These are phyloP conservation scores for Pontederia crassipes DNA, from an alignment of 176 grass and related monocot species.

Conservation along the genomic window DNA sequence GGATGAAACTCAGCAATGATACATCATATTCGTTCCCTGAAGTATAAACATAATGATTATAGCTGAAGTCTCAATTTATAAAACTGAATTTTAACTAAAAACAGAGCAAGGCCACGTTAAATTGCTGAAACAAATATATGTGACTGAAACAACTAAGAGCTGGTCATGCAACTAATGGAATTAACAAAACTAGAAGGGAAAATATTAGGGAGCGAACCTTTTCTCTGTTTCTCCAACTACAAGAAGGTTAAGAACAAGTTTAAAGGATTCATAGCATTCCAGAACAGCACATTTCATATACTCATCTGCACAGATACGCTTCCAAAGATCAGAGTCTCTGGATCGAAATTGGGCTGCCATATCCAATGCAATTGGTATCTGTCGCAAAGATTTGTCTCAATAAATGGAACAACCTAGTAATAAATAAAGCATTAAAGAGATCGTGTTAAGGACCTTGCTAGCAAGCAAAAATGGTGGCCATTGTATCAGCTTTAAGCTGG, in stretches of 20 bases:
- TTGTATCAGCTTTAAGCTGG: slow-evolving; percentile 85
- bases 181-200: background rate
- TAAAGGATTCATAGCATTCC: slow-evolving; percentile 95
- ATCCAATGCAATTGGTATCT: slow-evolving; percentile 95
- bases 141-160: background rate
- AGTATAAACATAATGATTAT: no score
- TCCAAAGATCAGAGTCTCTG: slow-evolving; percentile 93
- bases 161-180: background rate
- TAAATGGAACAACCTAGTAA: slow-evolving; percentile 11
- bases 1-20: no score
- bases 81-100: no score
- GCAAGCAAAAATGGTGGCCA: slow-evolving; percentile 97
- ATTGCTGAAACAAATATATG: no score
- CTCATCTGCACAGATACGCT: slow-evolving; percentile 84
- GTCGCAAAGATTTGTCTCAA: slow-evolving; percentile 17
- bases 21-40: no score
- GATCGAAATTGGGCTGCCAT: slow-evolving; percentile 89
- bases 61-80: no score
- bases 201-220: slow-evolving; percentile 32
- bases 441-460: slow-evolving; percentile 67
- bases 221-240: slow-evolving; percentile 94
- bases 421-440: slow-evolving; percentile 11
- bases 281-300: slow-evolving; percentile 98
- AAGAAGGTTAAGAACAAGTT: slow-evolving; percentile 84
- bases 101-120: no score